phyloP scores from a whole-genome alignment of 208 protist species.

The Leishmania aethiopica region DNA sequence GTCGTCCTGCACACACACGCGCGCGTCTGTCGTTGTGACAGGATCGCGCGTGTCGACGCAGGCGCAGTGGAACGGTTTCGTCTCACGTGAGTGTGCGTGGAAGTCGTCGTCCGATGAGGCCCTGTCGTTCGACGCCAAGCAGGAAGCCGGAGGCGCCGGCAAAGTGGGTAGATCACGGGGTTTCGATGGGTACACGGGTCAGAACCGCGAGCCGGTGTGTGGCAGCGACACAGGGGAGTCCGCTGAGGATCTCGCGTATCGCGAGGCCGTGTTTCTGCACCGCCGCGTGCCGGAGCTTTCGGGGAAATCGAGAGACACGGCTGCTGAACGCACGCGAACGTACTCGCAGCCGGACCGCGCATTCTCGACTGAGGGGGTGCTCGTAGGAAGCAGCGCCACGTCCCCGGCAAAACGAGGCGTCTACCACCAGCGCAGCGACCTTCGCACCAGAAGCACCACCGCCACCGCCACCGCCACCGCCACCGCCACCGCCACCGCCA shows the following conservation, averaged over 20 bases:
- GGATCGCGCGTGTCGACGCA: slow-evolving; percentile 3
- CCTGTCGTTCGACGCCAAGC: not conserved
- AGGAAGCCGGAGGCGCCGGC: not conserved
- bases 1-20: not conserved
- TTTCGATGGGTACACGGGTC: not conserved
- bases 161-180: not conserved
- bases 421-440: not conserved
- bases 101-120: not conserved
- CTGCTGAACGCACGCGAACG: not conserved
- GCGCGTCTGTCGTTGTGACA: not conserved
- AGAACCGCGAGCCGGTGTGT: not conserved
- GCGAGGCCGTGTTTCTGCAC: slow-evolving; percentile 28
- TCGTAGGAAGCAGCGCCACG: not conserved
- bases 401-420: not conserved
- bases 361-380: not conserved
- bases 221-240: slow-evolving; percentile 8
- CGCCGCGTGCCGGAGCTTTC: slow-evolving; percentile 23
- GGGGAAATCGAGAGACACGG: not conserved
- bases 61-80: slow-evolving; percentile 17
- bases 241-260: slow-evolving; percentile 18
- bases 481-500: too few relatives aligned
- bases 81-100: slow-evolving; percentile 23
- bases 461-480: not conserved
- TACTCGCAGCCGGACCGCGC: not conserved
- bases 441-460: too few relatives aligned